Evolutionary conservation across 176 grass and related monocot genomes (phyloP), one percentile per base, ranked within the genome.

Genomic region (Oryza glumipatula): DNA sequence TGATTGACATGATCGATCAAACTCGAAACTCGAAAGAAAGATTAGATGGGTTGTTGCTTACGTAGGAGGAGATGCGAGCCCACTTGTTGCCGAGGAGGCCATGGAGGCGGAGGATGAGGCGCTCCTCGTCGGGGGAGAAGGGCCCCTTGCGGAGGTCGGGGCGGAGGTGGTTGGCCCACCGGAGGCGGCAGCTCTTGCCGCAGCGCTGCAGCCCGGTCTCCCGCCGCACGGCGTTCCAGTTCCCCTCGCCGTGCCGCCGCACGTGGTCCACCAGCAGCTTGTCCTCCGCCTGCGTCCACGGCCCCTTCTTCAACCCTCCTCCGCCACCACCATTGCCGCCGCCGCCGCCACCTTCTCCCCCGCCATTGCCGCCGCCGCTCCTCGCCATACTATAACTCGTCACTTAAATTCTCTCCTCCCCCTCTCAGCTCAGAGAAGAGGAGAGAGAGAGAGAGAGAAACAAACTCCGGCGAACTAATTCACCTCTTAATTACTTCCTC

Each of bases 101-200:
- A 21, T 99, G 96, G 84, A 99, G 89, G 74, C 84, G 83, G 45
- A 99, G 88, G 86, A 99, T 99, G 68, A 79, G 60, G 64, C 82
- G 84, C 76, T 99, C 91, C 79, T 99, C 93, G 39, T 92, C 93
- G 19, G 84, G 85, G 44, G 91, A 88, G 89, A 99, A 94, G 39
- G 96, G 89, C 1, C 96, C 91, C 87, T 99, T 99, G 70, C 92
- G 93, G 56, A 99, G 93, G 87, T 99, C 89, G 6, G 96, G 96
- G 3, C 93, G 91, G 85, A 98, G 93, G 83, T 98, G 92, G 84
- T 98, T 98, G 1, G 92, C 91, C 95, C 95, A 98, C 68, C 95
- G 88, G 79, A 98, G 90, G 0, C 95, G 92, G 88, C 95, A 98
- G 77, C 95, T 98, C 89, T 98, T 98, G 60, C 95, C 95, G 69